Evolutionary conservation across 345 rosid genomes (phyloP), one percentile per base, ranked within the genome.

Genomic region (Mercurialis annua): DNA sequence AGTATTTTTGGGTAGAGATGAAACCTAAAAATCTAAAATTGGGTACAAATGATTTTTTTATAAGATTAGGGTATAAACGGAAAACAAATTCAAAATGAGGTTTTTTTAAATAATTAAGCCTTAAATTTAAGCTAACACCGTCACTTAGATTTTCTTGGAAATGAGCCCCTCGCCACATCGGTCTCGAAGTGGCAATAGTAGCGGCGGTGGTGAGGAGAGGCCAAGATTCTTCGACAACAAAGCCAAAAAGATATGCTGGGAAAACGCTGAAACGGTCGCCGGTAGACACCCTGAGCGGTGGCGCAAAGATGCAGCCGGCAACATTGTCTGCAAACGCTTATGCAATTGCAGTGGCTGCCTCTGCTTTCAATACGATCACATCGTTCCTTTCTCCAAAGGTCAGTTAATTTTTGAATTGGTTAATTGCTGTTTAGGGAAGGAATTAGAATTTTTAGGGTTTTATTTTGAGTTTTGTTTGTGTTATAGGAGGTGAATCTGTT

Each of bases 261-360:
- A 80, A 1, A 83, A 85, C 1, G 96, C 98, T 0, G 91, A 81
- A 9, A 65, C 53, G 16, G 90, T 90, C 3, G 89, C 91, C 2
- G 95, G 97, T 54, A 86, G 97, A 62, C 98, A 93, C 72, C 98
- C 96, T 21, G 98, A 87, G 68, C 71, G 98, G 71, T 93, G 98
- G 98, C 96, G 96, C 60, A 86, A 85, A 74, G 98, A 93, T 75
- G 90, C 85, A 9, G 95, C 95, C 47, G 95, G 97, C 0, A 94
- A 91, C 78, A 65, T 89, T 5, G 96, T 93, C 71, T 90, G 97
- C 82, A 88, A 84, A 72, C 90, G 97, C 55, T 86, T 90, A 82
- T 80, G 86, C 71, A 94, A 94, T 72, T 93, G 99, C 77, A 65
- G 73, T 24, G 97, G 99, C 1, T 93, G 97, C 73, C 94, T 93